Conservation (phyloP, 1,139 yeast species). For the Debaryomyces subglobosus region DNA sequence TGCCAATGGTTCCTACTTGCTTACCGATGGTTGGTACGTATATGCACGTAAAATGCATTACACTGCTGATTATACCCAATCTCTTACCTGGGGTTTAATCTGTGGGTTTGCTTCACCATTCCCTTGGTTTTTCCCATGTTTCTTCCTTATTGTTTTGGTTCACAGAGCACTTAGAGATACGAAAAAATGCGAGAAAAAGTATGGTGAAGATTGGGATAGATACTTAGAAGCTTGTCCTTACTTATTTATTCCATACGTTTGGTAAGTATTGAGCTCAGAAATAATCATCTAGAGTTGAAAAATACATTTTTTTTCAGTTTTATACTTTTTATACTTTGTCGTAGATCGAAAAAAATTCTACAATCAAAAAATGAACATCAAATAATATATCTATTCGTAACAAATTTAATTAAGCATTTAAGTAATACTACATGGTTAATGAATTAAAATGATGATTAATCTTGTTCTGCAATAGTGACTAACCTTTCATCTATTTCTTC, state of each 20-base stretch:
- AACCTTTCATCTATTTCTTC: conserved; percentile 94
- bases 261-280: conserved; percentile 30
- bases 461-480: conserved; percentile 94
- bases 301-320: background rate
- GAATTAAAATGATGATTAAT: conserved; percentile 40
- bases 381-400: conserved; percentile 4
- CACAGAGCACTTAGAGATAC: conserved; percentile 91
- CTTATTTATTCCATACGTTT: conserved; percentile 85
- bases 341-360: background rate
- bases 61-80: conserved; percentile 90
- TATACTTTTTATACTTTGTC: background rate
- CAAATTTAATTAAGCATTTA: conserved; percentile 4
- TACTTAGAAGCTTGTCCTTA: conserved; percentile 90
- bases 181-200: conserved; percentile 79
- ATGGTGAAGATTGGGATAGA: conserved; percentile 92
- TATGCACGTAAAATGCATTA: conserved; percentile 93
- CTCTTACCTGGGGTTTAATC: conserved; percentile 87
- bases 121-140: conserved; percentile 95
- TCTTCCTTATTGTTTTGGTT: conserved; percentile 81
- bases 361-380: background rate
- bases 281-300: background rate
- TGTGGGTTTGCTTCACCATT: conserved; percentile 87
- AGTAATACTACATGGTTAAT: conserved; percentile 3
- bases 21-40: conserved; percentile 93
- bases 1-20: conserved; percentile 77